phyloP scores from a whole-genome alignment of 768 basidiomycete species.

The Naematelia aurantialba region DNA sequence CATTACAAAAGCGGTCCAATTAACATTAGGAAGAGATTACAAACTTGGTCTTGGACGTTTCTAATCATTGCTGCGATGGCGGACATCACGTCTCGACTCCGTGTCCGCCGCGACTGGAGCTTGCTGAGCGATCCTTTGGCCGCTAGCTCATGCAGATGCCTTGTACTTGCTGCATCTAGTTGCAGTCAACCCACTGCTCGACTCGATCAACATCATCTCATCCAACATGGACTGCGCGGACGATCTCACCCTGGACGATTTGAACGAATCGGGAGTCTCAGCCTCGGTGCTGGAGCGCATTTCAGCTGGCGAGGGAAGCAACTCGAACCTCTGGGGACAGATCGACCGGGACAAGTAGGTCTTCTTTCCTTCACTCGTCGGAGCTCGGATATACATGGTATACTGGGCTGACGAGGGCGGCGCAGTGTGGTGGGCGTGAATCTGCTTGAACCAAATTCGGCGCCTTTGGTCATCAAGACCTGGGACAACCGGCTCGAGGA shows the following conservation, averaged over 20 bases:
- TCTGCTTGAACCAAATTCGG: constrained; percentile 33
- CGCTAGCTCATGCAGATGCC: no score
- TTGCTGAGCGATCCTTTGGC: neutral
- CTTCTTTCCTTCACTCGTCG: no score
- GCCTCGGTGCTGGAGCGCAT: constrained; percentile 43
- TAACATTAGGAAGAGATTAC: no score
- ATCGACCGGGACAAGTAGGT: constrained; percentile 49
- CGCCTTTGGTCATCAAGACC: constrained; percentile 45
- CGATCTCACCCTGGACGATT: constrained; percentile 45
- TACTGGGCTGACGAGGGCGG: neutral
- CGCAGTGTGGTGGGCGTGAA: constrained; percentile 47
- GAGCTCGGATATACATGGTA: neutral
- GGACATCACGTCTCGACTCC: no score
- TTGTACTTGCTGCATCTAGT: no score
- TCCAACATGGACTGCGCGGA: constrained; percentile 46
- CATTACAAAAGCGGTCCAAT: neutral
- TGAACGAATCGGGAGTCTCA: constrained; percentile 28
- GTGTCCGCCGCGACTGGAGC: no score
- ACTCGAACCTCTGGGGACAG: constrained; percentile 45
- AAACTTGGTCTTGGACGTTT: no score
- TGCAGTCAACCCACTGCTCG: no score
- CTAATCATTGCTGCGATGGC: no score
- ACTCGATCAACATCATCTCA: no score
- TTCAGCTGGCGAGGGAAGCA: constrained; percentile 45
- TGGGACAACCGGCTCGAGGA: constrained; percentile 48